These are phyloP conservation scores for Ceratocystis ficicola DNA, from an alignment of 2,329 filamentous ascomycete genomes.

Conservation along the genomic window DNA sequence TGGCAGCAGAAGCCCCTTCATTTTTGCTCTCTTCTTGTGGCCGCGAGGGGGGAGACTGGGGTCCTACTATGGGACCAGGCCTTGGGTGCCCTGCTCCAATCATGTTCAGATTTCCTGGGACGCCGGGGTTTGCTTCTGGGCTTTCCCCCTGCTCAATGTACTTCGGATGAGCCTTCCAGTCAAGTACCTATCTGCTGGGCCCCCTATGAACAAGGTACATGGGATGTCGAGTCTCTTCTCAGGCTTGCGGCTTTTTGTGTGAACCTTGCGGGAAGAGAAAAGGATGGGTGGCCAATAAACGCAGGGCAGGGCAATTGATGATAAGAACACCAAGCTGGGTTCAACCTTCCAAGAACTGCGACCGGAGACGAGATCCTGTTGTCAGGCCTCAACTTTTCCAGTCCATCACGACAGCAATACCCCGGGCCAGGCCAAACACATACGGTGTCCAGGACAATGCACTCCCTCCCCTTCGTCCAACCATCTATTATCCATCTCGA, in stretches of 20 bases:
- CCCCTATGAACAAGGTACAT: conserved; percentile 5
- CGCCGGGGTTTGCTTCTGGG: not conserved
- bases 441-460: too few relatives aligned
- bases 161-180: not conserved
- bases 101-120: not conserved
- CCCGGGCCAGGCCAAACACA: too few relatives aligned
- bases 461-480: not conserved
- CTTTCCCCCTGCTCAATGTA: not conserved
- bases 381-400: too few relatives aligned
- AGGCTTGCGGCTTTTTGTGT: not conserved
- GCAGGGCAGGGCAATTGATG: not conserved
- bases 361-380: too few relatives aligned
- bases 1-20: too few relatives aligned
- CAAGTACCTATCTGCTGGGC: conserved; percentile 1
- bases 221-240: not conserved
- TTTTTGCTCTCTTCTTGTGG: too few relatives aligned
- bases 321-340: not conserved
- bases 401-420: too few relatives aligned
- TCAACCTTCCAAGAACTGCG: too few relatives aligned
- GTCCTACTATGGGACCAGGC: too few relatives aligned
- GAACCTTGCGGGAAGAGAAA: not conserved
- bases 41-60: too few relatives aligned
- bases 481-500: not conserved
- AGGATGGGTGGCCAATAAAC: not conserved
- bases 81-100: not conserved